Conservation (phyloP, 129 eudicot species). For the Silybum marianum region DNA sequence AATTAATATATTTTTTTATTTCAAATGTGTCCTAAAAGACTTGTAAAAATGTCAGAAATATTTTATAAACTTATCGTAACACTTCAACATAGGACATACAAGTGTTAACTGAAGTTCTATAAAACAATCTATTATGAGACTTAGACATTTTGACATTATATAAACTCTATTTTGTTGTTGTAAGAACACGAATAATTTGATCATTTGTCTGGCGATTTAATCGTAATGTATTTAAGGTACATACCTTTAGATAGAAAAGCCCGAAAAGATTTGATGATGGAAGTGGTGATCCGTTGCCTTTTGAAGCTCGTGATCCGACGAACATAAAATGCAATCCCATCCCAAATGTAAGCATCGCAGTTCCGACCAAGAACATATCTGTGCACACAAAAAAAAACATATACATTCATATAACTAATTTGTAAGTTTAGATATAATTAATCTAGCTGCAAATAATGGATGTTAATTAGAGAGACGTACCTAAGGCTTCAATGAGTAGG, state of each 20-base stretch:
- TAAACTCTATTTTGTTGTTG: not conserved
- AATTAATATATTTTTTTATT: too few species aligned
- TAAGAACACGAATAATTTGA: not conserved
- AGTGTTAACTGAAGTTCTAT: not conserved
- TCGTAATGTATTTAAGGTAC: not conserved
- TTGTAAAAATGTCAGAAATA: not conserved
- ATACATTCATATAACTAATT: not conserved
- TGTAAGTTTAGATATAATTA: not conserved
- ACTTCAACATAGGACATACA: not conserved
- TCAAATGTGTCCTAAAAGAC: not conserved
- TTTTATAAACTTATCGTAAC: not conserved
- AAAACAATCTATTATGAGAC: not conserved
- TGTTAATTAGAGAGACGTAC: conserved; percentile 26
- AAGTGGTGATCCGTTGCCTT: conserved; percentile 32
- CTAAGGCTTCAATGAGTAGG: conserved; percentile 65
- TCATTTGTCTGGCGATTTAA: not conserved
- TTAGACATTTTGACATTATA: not conserved
- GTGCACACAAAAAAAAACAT: not conserved
- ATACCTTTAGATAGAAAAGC: conserved; percentile 54
- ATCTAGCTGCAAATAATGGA: not conserved
- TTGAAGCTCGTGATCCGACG: conserved; percentile 44
- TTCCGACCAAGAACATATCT: conserved; percentile 81
- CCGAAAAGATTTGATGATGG: conserved; percentile 51
- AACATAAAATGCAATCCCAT: conserved; percentile 71
- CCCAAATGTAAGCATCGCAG: conserved; percentile 80